These are phyloP conservation scores for Akanthomyces uredinophilus DNA, from an alignment of 2,329 filamentous ascomycete species.

Conservation along the genomic window DNA sequence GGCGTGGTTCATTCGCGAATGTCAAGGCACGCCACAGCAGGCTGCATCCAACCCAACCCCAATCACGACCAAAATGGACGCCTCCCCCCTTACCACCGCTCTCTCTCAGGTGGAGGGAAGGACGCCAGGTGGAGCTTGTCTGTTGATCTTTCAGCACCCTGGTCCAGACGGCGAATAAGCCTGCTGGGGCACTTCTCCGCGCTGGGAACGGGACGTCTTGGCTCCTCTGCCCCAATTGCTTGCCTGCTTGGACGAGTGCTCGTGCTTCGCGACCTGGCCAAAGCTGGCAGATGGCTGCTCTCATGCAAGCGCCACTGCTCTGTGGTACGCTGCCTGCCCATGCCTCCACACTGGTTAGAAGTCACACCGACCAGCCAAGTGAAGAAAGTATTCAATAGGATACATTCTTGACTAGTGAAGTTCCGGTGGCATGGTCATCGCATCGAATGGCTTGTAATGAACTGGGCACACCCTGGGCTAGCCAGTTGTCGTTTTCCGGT, in stretches of 20 bases:
- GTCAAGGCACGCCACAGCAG: constrained; percentile 6
- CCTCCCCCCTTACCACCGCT: background rate
- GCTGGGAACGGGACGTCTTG: background rate
- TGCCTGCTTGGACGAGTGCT: background rate
- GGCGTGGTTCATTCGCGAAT: constrained; percentile 9
- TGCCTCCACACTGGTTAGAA: background rate
- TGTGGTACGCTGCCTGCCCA: background rate
- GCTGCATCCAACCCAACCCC: background rate
- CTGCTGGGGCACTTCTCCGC: background rate
- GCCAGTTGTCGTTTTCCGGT: background rate
- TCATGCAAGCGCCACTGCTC: background rate
- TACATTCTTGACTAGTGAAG: background rate
- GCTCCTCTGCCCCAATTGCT: background rate
- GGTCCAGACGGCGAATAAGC: background rate
- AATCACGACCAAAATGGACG: background rate
- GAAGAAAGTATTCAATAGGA: background rate
- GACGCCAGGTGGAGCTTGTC: constrained; percentile 1
- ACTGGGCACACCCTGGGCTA: background rate
- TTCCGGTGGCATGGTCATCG: background rate
- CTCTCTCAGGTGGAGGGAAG: constrained; percentile 7
- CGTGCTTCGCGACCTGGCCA: background rate
- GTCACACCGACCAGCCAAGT: background rate
- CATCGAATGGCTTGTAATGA: background rate
- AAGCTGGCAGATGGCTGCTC: background rate
- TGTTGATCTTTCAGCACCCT: constrained; percentile 8